These are phyloP conservation scores for Fusarium domesticum DNA, from an alignment of 2,329 filamentous ascomycete genomes.

Conservation along the genomic window DNA sequence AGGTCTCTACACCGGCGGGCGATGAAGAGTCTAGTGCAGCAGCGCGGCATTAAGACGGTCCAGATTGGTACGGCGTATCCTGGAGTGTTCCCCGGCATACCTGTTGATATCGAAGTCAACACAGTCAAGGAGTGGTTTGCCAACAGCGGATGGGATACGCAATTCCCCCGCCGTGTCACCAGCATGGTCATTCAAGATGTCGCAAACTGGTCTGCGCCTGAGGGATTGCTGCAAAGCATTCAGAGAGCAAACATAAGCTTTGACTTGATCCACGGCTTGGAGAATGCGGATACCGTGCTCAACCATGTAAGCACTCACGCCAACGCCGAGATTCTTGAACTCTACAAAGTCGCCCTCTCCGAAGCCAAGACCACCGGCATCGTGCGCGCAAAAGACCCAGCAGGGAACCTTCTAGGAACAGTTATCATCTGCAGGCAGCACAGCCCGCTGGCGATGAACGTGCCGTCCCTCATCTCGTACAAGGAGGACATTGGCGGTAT, in stretches of 20 bases:
- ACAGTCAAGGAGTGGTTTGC: conserved; percentile 74
- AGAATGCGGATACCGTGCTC: conserved; percentile 71
- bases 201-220: conserved; percentile 69
- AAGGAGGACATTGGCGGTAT: conserved; percentile 68
- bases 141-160: conserved; percentile 82
- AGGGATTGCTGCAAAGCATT: conserved; percentile 71
- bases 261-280: conserved; percentile 77
- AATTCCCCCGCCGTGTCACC: conserved; percentile 53
- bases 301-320: conserved; percentile 71
- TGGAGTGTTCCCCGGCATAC: conserved; percentile 82
- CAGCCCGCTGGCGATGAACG: conserved; percentile 64
- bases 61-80: conserved; percentile 80
- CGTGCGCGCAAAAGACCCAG: conserved; percentile 72
- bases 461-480: conserved; percentile 64
- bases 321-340: conserved; percentile 72
- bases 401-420: conserved; percentile 69
- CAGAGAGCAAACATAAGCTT: conserved; percentile 73
- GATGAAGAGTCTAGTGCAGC: conserved; percentile 68
- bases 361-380: conserved; percentile 74
- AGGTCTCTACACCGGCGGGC: conserved; percentile 85
- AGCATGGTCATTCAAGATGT: conserved; percentile 74
- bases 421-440: conserved; percentile 74
- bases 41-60: conserved; percentile 70
- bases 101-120: conserved; percentile 49
- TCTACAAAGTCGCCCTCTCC: conserved; percentile 72